Evolutionary conservation across 192 early-diverging fungal species (phyloP), one percentile per base, ranked within the genome.

Genomic region (Podila minutissima): DNA sequence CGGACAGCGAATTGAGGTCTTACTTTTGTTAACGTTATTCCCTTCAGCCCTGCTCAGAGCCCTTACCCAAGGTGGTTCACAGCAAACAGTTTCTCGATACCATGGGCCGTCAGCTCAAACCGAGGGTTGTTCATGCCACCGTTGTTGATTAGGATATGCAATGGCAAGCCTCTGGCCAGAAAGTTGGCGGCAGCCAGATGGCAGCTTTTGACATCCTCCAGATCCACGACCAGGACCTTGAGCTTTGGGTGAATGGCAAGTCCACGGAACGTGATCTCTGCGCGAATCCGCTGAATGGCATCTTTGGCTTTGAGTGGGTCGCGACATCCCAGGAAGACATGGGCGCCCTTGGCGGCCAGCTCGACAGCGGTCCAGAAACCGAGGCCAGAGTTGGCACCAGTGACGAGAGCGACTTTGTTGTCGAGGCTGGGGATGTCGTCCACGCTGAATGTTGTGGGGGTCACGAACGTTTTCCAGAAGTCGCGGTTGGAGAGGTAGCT

Each of bases 11-110:
- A 6, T 8, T 37, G 7, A 37, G 1, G 6, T 10, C 9, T 37
- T 1, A 11, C 6, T 37, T 37, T 37, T 37, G 5, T 10, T 37
- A 37, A 37, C 35, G 35, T 37, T 37, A 37, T 9, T 51, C 20
- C n/a, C 50, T 53, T 9, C 50, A 19, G 5, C 50, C n/a, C 50
- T 62, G 31, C 35, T 20, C 32, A 55, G 32, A 62, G 46, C 33
- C 48, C 79, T 68, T 75, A 83, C 50, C 78, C 89, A 67, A 88
- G 84, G 35, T 89, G 84, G 60, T 91, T 91, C 12, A 76, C 75
- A 2, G 76, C 85, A 66, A 91, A 87, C 60, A 84, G 83, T 8
- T 75, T 60, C 61, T 86, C 84, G 35, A 86, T 71, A 0, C 83
- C 85, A 63, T 86, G 74, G 0, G 63, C 70, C 46, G 66, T 83